A percentile compares a stretch with the other conserved stretches of the same genome.
Conservation (phyloP, 495 filamentous ascomycete species). For the Penicillium samsonianum region DNA sequence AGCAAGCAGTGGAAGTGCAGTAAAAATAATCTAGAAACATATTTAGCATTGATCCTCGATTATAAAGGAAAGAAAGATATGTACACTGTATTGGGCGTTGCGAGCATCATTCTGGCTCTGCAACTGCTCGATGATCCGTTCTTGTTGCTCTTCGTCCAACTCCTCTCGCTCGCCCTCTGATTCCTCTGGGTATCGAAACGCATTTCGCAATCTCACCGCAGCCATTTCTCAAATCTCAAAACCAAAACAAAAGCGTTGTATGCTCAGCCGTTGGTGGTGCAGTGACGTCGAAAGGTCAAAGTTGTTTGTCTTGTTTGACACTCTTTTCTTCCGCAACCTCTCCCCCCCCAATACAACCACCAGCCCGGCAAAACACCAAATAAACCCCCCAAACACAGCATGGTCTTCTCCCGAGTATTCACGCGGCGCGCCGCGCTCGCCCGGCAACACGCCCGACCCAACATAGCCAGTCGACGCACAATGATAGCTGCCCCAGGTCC, state of each 20-base stretch:
- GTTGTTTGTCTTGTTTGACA: constrained; percentile 42
- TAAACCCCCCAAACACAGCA: constrained; percentile 6
- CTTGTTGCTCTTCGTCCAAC: constrained; percentile 75
- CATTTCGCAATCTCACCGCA: constrained; percentile 57
- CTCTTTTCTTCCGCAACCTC: constrained; percentile 9
- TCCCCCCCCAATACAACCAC: background rate
- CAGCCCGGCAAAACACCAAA: background rate
- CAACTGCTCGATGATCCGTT: constrained; percentile 62
- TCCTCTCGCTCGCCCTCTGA: constrained; percentile 51
- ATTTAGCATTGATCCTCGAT: constrained; percentile 9
- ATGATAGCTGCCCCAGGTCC: constrained; percentile 50
- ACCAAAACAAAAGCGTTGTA: background rate
- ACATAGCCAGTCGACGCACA: constrained; percentile 38
- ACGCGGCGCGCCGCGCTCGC: constrained; percentile 22
- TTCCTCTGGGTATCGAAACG: constrained; percentile 63
- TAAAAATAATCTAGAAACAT: constrained; percentile 50
- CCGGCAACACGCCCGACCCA: constrained; percentile 17
- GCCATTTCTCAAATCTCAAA: constrained; percentile 35
- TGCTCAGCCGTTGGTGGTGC: background rate
- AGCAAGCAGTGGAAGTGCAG: constrained; percentile 56
- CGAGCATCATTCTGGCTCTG: constrained; percentile 55
- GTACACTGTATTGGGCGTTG: constrained; percentile 61
- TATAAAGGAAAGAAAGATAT: constrained; percentile 5
- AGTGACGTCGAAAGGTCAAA: constrained; percentile 14
- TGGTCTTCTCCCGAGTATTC: constrained; percentile 20